Evolutionary conservation across 225 moss, liverwort and hornwort genomes (phyloP).

Genomic region (Physcomitrium patens): DNA sequence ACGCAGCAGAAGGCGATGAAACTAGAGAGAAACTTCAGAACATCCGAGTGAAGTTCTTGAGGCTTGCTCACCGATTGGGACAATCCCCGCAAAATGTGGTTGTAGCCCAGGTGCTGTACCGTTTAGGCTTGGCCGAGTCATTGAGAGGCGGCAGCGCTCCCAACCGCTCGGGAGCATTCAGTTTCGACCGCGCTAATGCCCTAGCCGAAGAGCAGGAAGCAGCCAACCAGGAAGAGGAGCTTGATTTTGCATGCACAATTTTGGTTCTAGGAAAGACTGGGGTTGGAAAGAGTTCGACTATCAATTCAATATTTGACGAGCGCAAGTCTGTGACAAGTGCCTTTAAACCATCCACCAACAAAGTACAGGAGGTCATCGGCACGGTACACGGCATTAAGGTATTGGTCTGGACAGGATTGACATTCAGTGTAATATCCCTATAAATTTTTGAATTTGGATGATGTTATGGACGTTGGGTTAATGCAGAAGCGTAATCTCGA

Average conservation of each 20-base stretch:
- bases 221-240: constrained; percentile 72
- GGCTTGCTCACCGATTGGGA: constrained; percentile 82
- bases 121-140: constrained; percentile 87
- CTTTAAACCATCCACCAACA: constrained; percentile 75
- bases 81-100: constrained; percentile 88
- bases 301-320: constrained; percentile 96
- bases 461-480: too few relatives aligned
- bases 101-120: constrained; percentile 91
- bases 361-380: constrained; percentile 84
- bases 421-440: too few relatives aligned
- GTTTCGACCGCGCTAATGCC: constrained; percentile 81
- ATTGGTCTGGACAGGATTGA: background rate
- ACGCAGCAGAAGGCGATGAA: constrained; percentile 75
- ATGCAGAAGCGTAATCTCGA: too few relatives aligned
- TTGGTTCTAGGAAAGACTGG: constrained; percentile 94
- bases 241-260: constrained; percentile 91
- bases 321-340: constrained; percentile 80
- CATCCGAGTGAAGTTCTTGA: constrained; percentile 87
- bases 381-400: constrained; percentile 90
- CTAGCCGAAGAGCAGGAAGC: constrained; percentile 88
- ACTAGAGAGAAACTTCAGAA: constrained; percentile 91
- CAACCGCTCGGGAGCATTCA: constrained; percentile 62
- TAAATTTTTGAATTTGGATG: too few relatives aligned
- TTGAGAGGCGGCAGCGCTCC: constrained; percentile 76
- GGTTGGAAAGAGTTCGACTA: constrained; percentile 93